Conservation (phyloP, 306 rosid species). For the Sechiopsis laciniata region DNA sequence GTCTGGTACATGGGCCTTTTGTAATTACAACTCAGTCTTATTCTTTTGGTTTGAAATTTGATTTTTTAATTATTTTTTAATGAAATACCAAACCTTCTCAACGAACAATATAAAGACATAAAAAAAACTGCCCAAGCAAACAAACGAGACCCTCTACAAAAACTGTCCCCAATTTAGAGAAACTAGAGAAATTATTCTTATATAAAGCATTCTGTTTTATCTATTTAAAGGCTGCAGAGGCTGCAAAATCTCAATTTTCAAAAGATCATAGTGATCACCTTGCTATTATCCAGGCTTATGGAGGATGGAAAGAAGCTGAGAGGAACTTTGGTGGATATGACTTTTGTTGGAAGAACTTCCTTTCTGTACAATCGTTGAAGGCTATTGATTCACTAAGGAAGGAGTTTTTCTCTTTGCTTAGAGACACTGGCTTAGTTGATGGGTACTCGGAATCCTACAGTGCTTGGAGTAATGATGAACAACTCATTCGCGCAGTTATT, state of each 20-base stretch:
- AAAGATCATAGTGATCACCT: slow-evolving; percentile 81
- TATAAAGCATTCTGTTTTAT: slow-evolving; percentile 25
- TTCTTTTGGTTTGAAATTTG: neutral
- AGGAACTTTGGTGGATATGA: slow-evolving; percentile 63
- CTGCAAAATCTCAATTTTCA: slow-evolving; percentile 81
- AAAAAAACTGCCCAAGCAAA: too few relatives aligned
- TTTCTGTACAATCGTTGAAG: slow-evolving; percentile 83
- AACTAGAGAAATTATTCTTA: neutral
- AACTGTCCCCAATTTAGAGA: too few relatives aligned
- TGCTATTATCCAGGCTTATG: slow-evolving; percentile 78
- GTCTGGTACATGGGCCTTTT: neutral
- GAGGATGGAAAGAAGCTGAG: slow-evolving; percentile 88
- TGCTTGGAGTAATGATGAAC: slow-evolving; percentile 16
- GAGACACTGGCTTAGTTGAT: slow-evolving; percentile 70
- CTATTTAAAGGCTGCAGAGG: slow-evolving; percentile 77
- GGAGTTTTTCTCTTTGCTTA: slow-evolving; percentile 67
- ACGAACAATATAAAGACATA: too few relatives aligned
- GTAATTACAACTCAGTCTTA: neutral
- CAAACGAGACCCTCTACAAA: too few relatives aligned
- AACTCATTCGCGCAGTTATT: neutral
- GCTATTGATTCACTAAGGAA: slow-evolving; percentile 85
- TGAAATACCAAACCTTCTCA: too few relatives aligned
- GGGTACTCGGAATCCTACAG: slow-evolving; percentile 46
- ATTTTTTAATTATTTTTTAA: too few relatives aligned
- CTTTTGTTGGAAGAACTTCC: slow-evolving; percentile 91